Conservation (phyloP, 169 alveolate species). For the Miamiensis avidus region DNA sequence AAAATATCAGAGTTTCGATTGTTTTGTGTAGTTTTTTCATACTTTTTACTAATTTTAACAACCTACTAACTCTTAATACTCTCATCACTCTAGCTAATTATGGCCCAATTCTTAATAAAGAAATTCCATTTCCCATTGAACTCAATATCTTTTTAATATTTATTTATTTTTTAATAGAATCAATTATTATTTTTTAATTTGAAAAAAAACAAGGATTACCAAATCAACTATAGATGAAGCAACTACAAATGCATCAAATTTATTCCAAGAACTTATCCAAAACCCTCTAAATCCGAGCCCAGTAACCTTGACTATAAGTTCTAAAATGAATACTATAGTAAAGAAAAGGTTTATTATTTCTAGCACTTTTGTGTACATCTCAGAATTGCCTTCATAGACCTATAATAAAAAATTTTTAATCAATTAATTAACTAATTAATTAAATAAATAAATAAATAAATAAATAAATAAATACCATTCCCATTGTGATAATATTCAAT, state of each 20-base stretch:
- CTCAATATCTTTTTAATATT: conserved; percentile 44
- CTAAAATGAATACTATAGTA: conserved; percentile 66
- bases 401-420: too few relatives aligned
- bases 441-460: too few relatives aligned
- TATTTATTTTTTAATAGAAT: background rate
- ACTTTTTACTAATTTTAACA: conserved; percentile 63
- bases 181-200: too few relatives aligned
- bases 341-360: conserved; percentile 58
- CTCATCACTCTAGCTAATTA: conserved; percentile 57
- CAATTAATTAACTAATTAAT: too few relatives aligned
- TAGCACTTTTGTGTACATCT: conserved; percentile 4
- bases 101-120: conserved; percentile 47
- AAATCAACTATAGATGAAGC: conserved; percentile 68
- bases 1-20: conserved; percentile 64
- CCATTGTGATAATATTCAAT: conserved; percentile 81
- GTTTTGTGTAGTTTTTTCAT: conserved; percentile 60
- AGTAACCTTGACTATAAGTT: conserved; percentile 59
- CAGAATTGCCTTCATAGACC: background rate
- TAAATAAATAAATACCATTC: too few relatives aligned
- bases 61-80: conserved; percentile 63
- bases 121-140: conserved; percentile 46
- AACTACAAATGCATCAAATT: conserved; percentile 84
- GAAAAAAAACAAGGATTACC: background rate
- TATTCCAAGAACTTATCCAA: conserved; percentile 72
- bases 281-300: conserved; percentile 64